Conservation (phyloP, 1,139 yeast genomes). For the Geotrichum reessii region DNA sequence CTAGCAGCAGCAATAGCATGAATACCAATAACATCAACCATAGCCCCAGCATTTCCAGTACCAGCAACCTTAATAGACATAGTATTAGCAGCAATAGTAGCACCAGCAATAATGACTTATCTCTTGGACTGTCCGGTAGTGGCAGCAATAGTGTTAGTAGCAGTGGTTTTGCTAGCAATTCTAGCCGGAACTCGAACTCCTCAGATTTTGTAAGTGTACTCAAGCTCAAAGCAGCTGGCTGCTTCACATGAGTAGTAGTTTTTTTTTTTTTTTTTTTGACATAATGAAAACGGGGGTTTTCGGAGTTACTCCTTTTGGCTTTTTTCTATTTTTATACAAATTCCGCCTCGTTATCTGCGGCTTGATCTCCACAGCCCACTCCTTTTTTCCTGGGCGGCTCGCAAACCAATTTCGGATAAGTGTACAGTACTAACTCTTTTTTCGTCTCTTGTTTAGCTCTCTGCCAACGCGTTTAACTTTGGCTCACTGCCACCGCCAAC, state of each 20-base stretch:
- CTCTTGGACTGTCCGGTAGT: background rate
- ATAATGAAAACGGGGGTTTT: too few species aligned
- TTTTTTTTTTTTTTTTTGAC: too few species aligned
- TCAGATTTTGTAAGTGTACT: background rate
- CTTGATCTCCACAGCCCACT: background rate
- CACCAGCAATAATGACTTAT: background rate
- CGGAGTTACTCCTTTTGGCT: background rate
- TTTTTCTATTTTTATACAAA: background rate
- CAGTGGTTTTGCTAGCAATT: background rate
- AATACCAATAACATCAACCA: background rate
- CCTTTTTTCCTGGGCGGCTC: too few species aligned
- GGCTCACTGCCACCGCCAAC: background rate
- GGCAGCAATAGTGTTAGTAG: background rate
- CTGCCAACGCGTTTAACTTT: background rate
- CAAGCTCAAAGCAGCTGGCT: background rate
- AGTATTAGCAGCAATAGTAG: background rate
- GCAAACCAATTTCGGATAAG: too few species aligned
- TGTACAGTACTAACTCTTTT: background rate
- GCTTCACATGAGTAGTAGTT: too few species aligned
- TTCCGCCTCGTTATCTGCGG: background rate
- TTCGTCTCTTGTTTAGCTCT: background rate
- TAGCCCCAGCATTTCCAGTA: background rate
- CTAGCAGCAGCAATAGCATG: background rate
- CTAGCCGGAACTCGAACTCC: background rate
- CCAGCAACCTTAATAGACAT: background rate